Base-by-base conservation (phyloP, 2,329 filamentous ascomycete species). In the Lecanicillium sp. region DNA sequence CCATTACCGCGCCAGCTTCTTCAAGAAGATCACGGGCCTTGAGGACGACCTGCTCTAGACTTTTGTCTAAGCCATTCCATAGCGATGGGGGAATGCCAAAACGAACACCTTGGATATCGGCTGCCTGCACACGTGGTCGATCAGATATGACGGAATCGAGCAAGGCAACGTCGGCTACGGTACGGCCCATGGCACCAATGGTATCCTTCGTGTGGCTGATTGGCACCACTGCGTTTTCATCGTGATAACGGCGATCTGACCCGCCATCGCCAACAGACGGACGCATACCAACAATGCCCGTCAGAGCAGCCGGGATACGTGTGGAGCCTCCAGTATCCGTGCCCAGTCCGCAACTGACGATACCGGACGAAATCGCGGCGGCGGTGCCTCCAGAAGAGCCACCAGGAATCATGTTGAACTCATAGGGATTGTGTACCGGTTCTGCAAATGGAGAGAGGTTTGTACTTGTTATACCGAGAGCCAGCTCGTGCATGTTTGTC, bases 401-500 rank as follows among this genome's bases (percentile, higher is more conserved):
- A 15, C 48, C 48, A 3, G 48, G 38, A 9, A 48, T 45, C 40
- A 45, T 45, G 27, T 32, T 37, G 11, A 18, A 16, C 22, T 33
- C 35, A 9, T 48, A 41, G 2, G 43, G 43, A 22, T 47, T 47
- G 29, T 46, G 48, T 16, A 47, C 45, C 6, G 45, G 31, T n/a
- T 17, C 37, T 1, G 46, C 46, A 31, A 44, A 48, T 1, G 46
- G 31, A 3, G 47, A 37, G 1, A 46, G 34, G 16, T 45, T 47
- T 2, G 45, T 47, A n/a, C 48, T 46, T 4, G 46, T 45, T 28
- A 47, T 40, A 9, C 48, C 48, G 20, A 48, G 29, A 5, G 40
- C 40, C 22, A 42, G 40, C 31, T 42, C 40, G 32, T 42, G 74
- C 67, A 78, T 78, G 3, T 58, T 80, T 1, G 75, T 76, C 32